Evolutionary conservation across 2,329 filamentous ascomycete species (phyloP), one percentile per base, ranked within the genome.

Genomic region (Phialophora verrucosa): DNA sequence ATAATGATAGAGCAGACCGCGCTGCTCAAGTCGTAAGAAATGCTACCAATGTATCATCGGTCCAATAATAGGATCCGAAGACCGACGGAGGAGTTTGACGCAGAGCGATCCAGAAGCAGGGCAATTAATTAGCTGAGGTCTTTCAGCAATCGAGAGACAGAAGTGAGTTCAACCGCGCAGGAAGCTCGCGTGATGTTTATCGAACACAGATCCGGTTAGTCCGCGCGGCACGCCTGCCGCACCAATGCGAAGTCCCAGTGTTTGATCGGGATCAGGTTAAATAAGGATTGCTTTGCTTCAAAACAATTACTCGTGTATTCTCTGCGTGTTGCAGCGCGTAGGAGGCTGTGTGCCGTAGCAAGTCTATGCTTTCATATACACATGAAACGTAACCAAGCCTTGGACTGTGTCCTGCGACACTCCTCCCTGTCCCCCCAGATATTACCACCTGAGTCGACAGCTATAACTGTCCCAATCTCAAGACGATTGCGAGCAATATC

Each of bases 321-420:
- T 62, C 63, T 66, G 59, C 62, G 27, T 31, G 50, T 53, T 53
- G 56, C 60, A 57, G 50, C 29, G n/a, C 38, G 56, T 55, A 32
- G 64, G 47, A 55, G 55, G 57, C 53, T 44, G 29, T 54, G 17
- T 61, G 60, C 62, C 63, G 59, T 59, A 32, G 59, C 62, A 57
- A 67, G 47, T 66, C 66, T 68, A 68, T 68, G 60, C 59, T 63
- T 53, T 62, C 60, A 56, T 68, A 68, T 68, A 59, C 62, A 66
- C 63, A 68, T 44, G 66, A 68, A 68, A 11, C 66, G 63, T 68
- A 62, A 66, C 54, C 53, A 64, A 66, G 38, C 57, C 62, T 56
- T 55, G 57, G 47, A 47, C 23, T 53, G 31, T 57, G 38, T 62
- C 53, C 29, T 5, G 20, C 58, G 20, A 23, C 20, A 62, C 56